phyloP scores from a whole-genome alignment of 805 yeast genomes.

The Schwanniomyces pseudopolymorphus region DNA sequence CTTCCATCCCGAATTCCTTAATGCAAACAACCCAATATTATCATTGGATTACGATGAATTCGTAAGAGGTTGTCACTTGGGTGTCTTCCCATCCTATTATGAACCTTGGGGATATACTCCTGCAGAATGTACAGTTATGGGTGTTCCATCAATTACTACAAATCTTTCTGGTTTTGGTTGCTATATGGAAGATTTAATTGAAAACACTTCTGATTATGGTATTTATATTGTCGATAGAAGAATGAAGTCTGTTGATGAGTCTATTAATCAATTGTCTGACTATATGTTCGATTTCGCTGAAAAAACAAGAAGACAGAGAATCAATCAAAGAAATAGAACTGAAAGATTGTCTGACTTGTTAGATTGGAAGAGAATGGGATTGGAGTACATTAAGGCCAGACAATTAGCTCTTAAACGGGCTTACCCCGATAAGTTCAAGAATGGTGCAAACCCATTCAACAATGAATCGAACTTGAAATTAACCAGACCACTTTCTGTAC shows the following conservation, averaged over 20 bases:
- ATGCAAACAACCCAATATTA: conserved; percentile 90
- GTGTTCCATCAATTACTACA: conserved; percentile 96
- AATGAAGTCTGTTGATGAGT: conserved; percentile 87
- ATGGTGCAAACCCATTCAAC: conserved; percentile 47
- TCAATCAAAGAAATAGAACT: conserved; percentile 95
- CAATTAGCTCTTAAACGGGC: conserved; percentile 90
- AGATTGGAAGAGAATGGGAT: conserved; percentile 98
- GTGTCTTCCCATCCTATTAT: conserved; percentile 97
- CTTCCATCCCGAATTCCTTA: conserved; percentile 96
- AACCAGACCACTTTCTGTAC: conserved; percentile 92
- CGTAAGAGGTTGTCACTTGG: conserved; percentile 96
- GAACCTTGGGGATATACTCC: conserved; percentile 99
- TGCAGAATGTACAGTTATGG: conserved; percentile 99
- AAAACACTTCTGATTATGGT: conserved; percentile 92
- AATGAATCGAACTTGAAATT: conserved; percentile 59
- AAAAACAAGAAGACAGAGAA: conserved; percentile 94
- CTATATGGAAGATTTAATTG: conserved; percentile 96
- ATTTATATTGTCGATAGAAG: conserved; percentile 96
- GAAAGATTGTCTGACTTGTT: conserved; percentile 89
- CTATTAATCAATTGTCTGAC: conserved; percentile 84
- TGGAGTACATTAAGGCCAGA: conserved; percentile 93
- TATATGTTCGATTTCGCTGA: conserved; percentile 86
- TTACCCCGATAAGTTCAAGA: conserved; percentile 78
- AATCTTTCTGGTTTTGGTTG: conserved; percentile 97
- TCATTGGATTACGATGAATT: conserved; percentile 95